A percentile compares a stretch with the other conserved stretches of the same genome.
These are phyloP conservation scores for Epithele typhae DNA, from an alignment of 768 basidiomycete species.

Conservation along the genomic window DNA sequence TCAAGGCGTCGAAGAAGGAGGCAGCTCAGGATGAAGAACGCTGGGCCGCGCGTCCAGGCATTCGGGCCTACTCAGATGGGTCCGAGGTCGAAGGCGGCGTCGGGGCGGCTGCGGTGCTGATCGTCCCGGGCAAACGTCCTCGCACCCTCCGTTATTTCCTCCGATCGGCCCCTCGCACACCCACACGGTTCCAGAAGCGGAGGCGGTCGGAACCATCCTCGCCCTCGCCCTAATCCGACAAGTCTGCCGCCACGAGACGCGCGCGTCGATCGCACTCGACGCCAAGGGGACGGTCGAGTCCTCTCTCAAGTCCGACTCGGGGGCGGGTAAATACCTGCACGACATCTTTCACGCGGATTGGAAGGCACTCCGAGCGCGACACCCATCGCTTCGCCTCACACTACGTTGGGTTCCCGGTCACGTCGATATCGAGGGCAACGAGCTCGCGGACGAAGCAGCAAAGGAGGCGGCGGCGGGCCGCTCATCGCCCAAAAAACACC, in stretches of 20 bases:
- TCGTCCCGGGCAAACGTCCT: neutral
- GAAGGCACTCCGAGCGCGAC: neutral
- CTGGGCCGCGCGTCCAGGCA: neutral
- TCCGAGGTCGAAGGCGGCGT: slow-evolving; percentile 22
- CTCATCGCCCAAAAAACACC: neutral
- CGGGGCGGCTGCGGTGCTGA: slow-evolving; percentile 27
- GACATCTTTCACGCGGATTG: neutral
- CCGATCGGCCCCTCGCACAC: slow-evolving; percentile 16
- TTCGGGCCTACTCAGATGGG: slow-evolving; percentile 25
- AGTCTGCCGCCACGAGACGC: too few species aligned
- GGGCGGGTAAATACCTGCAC: slow-evolving; percentile 9
- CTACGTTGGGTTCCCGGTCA: slow-evolving; percentile 22
- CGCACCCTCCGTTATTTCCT: slow-evolving; percentile 14
- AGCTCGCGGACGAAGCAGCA: slow-evolving; percentile 18
- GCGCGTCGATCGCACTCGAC: neutral
- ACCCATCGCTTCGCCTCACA: neutral
- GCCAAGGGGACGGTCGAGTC: neutral
- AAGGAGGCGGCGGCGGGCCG: slow-evolving; percentile 17
- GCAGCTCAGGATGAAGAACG: slow-evolving; percentile 2
- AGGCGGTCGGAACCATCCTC: slow-evolving; percentile 25
- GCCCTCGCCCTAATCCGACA: neutral
- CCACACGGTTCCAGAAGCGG: slow-evolving; percentile 28
- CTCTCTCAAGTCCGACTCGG: neutral
- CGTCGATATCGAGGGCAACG: slow-evolving; percentile 17
- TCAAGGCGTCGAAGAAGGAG: neutral